Base-by-base conservation (phyloP, 2,329 filamentous ascomycete genomes). In the Cryphonectria parasitica region DNA sequence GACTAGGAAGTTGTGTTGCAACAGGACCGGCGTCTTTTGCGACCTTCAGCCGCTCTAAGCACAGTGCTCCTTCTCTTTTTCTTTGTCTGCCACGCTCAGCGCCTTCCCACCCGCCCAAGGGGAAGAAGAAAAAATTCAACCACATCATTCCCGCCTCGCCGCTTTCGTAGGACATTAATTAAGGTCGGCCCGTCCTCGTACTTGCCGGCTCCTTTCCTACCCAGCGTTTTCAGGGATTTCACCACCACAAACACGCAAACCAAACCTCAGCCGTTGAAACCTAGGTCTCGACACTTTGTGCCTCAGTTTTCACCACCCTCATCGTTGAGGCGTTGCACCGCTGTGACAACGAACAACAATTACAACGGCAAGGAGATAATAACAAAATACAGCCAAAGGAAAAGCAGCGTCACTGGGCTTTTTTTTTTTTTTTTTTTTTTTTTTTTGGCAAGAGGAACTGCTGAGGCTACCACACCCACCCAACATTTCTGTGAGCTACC, bases 111-210 rank as follows among this genome's bases (percentile, higher is more conserved):
- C 45, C 45, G 45, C 41, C 13, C 41, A n/a, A n/a, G 22, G 10
- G 10, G 22, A 10, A 39, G 61, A 41, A 49, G 52, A 58, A 61
- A 41, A 28, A 31, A 28, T 15, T 58, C 54, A 58, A 25, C 54
- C 41, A n/a, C 67, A 65, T 34, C 61, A 66, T 45, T 64, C 66
- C 49, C 66, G 52, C 67, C 61, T 64, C 70, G 68, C 68, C 63
- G 64, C 70, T 72, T 72, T 64, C 67, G 70, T 70, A 62, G 63
- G 58, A 72, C 68, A 41, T 54, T 68, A 62, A 64, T 64, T 31
- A 43, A 67, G 34, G 11, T 58, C 58, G 58, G 17, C 70, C 64
- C 58, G 70, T 39, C 61, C 25, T 61, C 54, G 28, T 28, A 58
- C 54, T 61, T 61, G 34, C 58, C 58, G 58, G 58, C 39, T 39